phyloP scores from a whole-genome alignment of 805 yeast species.

The Starmerella apicola region DNA sequence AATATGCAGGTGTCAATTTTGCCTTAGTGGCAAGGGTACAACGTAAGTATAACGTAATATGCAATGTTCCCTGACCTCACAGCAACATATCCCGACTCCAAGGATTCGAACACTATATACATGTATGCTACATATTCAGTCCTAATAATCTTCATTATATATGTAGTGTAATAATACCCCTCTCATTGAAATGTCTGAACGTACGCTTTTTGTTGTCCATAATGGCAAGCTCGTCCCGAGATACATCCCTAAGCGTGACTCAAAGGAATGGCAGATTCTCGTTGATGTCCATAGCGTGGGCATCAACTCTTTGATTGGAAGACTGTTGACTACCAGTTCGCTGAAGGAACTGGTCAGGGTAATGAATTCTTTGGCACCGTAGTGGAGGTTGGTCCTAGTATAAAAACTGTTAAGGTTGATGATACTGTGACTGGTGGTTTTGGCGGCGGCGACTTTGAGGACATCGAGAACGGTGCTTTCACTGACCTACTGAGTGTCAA shows the following conservation, averaged over 20 bases:
- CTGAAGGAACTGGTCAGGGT: slow-evolving; percentile 44
- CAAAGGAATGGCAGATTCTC: slow-evolving; percentile 32
- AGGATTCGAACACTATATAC: too few relatives aligned
- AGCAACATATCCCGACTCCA: too few relatives aligned
- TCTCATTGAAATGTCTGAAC: background rate
- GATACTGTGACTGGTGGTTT: slow-evolving; percentile 44
- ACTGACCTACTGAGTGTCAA: slow-evolving; percentile 39
- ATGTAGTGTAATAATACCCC: too few relatives aligned
- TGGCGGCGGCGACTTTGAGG: slow-evolving; percentile 40
- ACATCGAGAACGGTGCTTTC: slow-evolving; percentile 44
- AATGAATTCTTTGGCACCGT: slow-evolving; percentile 51
- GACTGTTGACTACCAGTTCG: slow-evolving; percentile 34
- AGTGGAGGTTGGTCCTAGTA: slow-evolving; percentile 38
- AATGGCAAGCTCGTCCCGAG: slow-evolving; percentile 13
- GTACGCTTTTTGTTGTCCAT: slow-evolving; percentile 13
- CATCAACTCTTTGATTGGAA: slow-evolving; percentile 66
- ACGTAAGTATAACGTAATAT: too few relatives aligned
- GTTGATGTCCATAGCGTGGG: slow-evolving; percentile 45
- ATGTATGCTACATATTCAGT: too few relatives aligned
- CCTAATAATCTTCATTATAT: too few relatives aligned
- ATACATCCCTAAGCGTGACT: slow-evolving; percentile 16
- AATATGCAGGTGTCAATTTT: too few relatives aligned
- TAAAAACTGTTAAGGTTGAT: slow-evolving; percentile 35
- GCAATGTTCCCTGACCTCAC: too few relatives aligned
- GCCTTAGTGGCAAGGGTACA: too few relatives aligned